These are phyloP conservation scores for Lophiostoma macrostomum DNA, from an alignment of 495 filamentous ascomycete species.

Conservation along the genomic window DNA sequence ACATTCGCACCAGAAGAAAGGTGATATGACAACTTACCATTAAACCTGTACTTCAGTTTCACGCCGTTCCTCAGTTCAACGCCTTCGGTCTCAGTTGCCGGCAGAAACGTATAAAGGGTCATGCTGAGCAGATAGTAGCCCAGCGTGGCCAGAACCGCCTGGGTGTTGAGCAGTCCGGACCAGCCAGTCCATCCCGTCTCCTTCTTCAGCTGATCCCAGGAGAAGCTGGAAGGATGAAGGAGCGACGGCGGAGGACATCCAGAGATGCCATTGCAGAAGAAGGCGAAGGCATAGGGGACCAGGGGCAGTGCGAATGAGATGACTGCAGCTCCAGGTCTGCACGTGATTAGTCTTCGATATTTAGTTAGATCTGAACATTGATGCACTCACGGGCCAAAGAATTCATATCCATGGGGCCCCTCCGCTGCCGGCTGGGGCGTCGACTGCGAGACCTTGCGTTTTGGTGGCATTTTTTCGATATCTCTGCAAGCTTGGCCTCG, in stretches of 20 bases:
- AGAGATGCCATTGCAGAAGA: conserved; percentile 86
- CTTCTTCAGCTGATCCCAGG: conserved; percentile 64
- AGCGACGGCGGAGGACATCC: conserved; percentile 90
- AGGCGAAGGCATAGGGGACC: conserved; percentile 69
- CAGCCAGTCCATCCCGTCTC: conserved; percentile 81
- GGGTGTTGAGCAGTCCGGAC: conserved; percentile 54
- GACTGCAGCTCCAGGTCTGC: conserved; percentile 68
- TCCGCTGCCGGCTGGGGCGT: conserved; percentile 4
- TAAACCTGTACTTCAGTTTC: conserved; percentile 82
- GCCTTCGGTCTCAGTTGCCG: conserved; percentile 69
- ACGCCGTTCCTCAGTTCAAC: conserved; percentile 67
- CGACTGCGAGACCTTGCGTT: conserved; percentile 24
- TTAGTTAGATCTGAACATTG: conserved; percentile 6
- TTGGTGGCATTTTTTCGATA: conserved; percentile 22
- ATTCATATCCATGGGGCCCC: conserved; percentile 64
- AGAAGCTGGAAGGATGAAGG: conserved; percentile 68
- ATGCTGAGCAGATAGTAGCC: conserved; percentile 79
- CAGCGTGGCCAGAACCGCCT: conserved; percentile 60
- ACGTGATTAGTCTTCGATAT: conserved; percentile 29
- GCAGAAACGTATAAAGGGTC: conserved; percentile 71
- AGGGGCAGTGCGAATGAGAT: conserved; percentile 76
- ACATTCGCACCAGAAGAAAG: conserved; percentile 1
- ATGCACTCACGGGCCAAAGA: conserved; percentile 84
- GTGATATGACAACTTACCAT: conserved; percentile 57
- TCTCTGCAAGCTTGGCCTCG: not conserved